Evolutionary conservation across 1,139 yeast species (phyloP), one percentile per base, ranked within the genome.

Genomic region (Blastobotrys elegans): DNA sequence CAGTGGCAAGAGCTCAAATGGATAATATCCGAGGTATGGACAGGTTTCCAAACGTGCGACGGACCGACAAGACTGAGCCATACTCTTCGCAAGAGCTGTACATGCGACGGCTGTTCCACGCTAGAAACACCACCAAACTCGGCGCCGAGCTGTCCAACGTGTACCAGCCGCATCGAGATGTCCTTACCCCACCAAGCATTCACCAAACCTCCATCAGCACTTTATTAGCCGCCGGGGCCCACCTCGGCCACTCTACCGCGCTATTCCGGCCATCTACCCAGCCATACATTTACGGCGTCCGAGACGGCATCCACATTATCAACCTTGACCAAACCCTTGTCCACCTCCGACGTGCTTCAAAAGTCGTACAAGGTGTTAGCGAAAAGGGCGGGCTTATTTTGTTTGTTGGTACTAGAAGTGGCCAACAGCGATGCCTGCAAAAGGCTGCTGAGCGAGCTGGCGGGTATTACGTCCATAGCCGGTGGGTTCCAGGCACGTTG

Each of bases 401-500:
- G 50, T 89, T 79, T 61, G 84, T 92, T 20, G 97, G 98, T 26
- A 85, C 97, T 8, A 73, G 85, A 46, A 79, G 80, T 48, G 90
- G 89, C 48, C 94, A 86, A 61, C 79, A 79, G 56, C 75, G 84
- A 51, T 76, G 88, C 1, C 77, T 92, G 44, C 84, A 83, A 60
- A 79, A 76, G 53, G 96, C 96, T 5, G 95, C 97, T 3, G 70
- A 73, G 47, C 77, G 95, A 59, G 73, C 82, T 46, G 74, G 78
- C 50, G 96, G 95, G 11, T 88, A 80, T 68, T 88, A 84, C 61
- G 92, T 92, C 27, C 77, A 86, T 35, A 77, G 80, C 46, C 80
- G 92, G 64, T 92, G 98, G 98, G 80, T 87, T 50, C 96, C 97
- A 2, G 98, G 98, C 56, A 85, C 95, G 22, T 75, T 92, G 56